Evolutionary conservation across 2,329 filamentous ascomycete species (phyloP).

Genomic region (Pseudocercospora vitis): DNA sequence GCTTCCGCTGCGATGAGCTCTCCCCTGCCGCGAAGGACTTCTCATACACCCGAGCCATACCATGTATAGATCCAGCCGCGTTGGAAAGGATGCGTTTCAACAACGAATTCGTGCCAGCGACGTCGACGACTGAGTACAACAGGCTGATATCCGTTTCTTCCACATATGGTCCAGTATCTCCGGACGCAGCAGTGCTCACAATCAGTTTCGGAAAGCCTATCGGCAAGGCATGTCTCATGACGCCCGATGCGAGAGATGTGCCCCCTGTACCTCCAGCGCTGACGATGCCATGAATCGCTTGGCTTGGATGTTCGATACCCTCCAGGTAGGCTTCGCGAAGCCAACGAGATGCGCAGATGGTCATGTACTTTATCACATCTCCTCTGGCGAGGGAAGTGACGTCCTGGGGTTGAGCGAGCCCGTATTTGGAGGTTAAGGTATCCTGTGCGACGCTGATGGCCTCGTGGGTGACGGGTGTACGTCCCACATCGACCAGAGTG

Average conservation of each 20-base stretch:
- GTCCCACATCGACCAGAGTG: constrained; percentile 58
- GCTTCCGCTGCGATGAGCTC: constrained; percentile 39
- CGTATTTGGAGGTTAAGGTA: constrained; percentile 44
- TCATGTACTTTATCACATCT: constrained; percentile 60
- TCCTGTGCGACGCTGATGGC: constrained; percentile 51
- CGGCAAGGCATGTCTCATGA: constrained; percentile 62
- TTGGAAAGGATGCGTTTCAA: constrained; percentile 61
- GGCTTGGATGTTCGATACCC: constrained; percentile 21
- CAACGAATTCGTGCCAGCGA: constrained; percentile 64
- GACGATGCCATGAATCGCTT: constrained; percentile 51
- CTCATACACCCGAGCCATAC: constrained; percentile 55
- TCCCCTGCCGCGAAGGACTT: constrained; percentile 11
- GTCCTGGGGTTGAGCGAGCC: constrained; percentile 27
- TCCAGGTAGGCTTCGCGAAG: constrained; percentile 26
- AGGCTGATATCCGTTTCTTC: constrained; percentile 68
- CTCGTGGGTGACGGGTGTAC: constrained; percentile 43
- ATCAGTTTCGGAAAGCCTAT: constrained; percentile 70
- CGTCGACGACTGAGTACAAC: constrained; percentile 71
- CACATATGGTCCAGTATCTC: constrained; percentile 64
- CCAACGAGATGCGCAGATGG: constrained; percentile 52
- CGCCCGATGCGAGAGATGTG: constrained; percentile 59
- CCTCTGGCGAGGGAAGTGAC: constrained; percentile 49
- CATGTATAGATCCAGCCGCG: constrained; percentile 61
- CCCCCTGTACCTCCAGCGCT: constrained; percentile 62
- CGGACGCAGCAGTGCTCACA: constrained; percentile 68